These are phyloP conservation scores for Camelina sativa DNA, from an alignment of 345 rosid genomes.

Conservation along the genomic window DNA sequence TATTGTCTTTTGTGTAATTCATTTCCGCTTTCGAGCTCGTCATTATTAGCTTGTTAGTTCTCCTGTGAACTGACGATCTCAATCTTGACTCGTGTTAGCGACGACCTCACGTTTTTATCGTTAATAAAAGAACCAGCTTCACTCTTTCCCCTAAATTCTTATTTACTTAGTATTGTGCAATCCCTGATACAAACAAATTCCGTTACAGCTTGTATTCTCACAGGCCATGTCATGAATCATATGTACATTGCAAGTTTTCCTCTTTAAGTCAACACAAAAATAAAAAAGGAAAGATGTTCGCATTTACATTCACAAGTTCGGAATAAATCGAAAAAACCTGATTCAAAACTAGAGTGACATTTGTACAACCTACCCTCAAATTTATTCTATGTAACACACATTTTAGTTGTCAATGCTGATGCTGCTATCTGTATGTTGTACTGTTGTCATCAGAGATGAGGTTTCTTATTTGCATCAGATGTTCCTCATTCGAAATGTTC, in stretches of 20 bases:
- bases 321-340: not conserved
- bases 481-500: slow-evolving; percentile 84
- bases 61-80: too few species aligned
- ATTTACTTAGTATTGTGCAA: too few species aligned
- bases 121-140: too few species aligned
- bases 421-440: slow-evolving; percentile 56
- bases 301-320: slow-evolving; percentile 20
- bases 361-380: slow-evolving; percentile 35
- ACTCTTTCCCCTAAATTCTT: too few species aligned
- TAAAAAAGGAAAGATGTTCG: not conserved
- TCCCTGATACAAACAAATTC: not conserved
- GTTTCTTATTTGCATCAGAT: slow-evolving; percentile 73
- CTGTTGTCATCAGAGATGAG: slow-evolving; percentile 66
- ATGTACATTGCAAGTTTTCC: not conserved
- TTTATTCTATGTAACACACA: slow-evolving; percentile 32
- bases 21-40: too few species aligned
- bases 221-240: not conserved
- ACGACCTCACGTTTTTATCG: too few species aligned
- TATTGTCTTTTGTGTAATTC: too few species aligned
- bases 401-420: slow-evolving; percentile 5
- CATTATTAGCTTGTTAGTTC: too few species aligned
- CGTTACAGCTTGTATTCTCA: not conserved
- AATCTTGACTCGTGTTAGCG: too few species aligned
- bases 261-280: not conserved
- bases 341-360: not conserved